Evolutionary conservation across 2,329 filamentous ascomycete genomes (phyloP), one percentile per base, ranked within the genome.

Genomic region (Aureobasidium sp.): DNA sequence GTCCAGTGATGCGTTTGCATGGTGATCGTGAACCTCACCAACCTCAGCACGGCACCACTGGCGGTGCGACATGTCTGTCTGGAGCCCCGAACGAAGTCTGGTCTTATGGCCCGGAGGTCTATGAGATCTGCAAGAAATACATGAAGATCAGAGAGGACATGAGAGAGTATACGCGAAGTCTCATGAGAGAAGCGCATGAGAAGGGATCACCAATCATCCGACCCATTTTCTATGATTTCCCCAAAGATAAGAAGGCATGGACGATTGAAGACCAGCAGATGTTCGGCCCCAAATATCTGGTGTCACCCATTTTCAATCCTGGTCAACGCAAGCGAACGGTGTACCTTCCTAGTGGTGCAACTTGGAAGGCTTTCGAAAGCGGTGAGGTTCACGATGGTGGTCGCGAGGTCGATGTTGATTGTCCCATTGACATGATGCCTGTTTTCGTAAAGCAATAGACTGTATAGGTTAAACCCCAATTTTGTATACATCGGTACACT

Each of bases 1-100:
- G 84, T 62, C 86, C 86, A 0, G 85, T 88, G 1, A 86, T 89
- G 80, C 75, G 86, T 2, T 76, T 88, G 0, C 86, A 89, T 66
- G 86, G 86, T 6, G 83, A 87, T 68, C 79, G 86, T 0, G 84
- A 87, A 69, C 86, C 86, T 0, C 78, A 79, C 66, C 73, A 83
- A 71, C 70, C 77, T 62, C 66, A 81, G 69, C 64, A 69, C n/a
- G 73, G 71, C 2, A 72, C 70, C 4, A 71, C 71, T 0, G 74
- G 73, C 5, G 74, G 75, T 0, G 71, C 73, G 1, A 70, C 70
- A 5, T 76, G 74, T 63, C 67, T 70, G 13, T 74, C 74, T 12
- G 84, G 84, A 15, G 83, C 81, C 0, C 71, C 76, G 0, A 87
- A 87, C 66, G 86, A 88, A 70, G 81, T 88, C 1, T 88, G 85